Evolutionary conservation across 768 basidiomycete genomes (phyloP), one percentile per base, ranked within the genome.

Genomic region (Hygrophorus pudorinus): DNA sequence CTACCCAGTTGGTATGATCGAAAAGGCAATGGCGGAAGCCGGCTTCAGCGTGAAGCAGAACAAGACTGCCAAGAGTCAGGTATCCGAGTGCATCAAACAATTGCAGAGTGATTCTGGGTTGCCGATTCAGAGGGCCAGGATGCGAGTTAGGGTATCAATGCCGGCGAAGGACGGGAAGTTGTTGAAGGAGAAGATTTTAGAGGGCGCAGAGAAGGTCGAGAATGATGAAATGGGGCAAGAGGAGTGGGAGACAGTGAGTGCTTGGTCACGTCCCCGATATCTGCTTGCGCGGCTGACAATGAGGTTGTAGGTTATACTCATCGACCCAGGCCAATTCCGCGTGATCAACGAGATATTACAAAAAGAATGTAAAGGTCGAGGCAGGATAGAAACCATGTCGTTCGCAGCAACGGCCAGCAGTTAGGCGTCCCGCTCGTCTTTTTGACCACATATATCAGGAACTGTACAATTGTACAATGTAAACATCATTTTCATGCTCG

Each of bases 21-120:
- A 99, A 59, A 98, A 96, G 63, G 92, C 92, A 0, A 94, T 99
- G 94, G 66, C 78, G 7, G 93, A 98, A 59, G 84, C 88, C 7
- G 93, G 93, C 1, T 93, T 85, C 63, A 94, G 89, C 52, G 84
- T 94, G 20, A 85, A 87, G 54, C 73, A 73, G 36, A 80, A 81
- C 51, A 97, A 97, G 69, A 84, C 76, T 16, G 93, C 92, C 4
- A 99, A 99, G 66, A 86, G 84, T 41, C 96, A 99, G 76, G 89
- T 91, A 5, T 81, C 90, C 8, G 90, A 91, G 54, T 86, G 87
- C 51, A 83, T 97, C 62, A 87, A 83, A 55, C 67, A 76, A 13
- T 70, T 97, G 16, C 89, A 94, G 56, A 69, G 79, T 1, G 76
- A 82, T 36, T 85, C 85, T 0, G 85, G 78, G n/a, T 71, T 99